Evolutionary conservation across 176 grass and related monocot species (phyloP).

Genomic region (Dendrocalamus sinicus): DNA sequence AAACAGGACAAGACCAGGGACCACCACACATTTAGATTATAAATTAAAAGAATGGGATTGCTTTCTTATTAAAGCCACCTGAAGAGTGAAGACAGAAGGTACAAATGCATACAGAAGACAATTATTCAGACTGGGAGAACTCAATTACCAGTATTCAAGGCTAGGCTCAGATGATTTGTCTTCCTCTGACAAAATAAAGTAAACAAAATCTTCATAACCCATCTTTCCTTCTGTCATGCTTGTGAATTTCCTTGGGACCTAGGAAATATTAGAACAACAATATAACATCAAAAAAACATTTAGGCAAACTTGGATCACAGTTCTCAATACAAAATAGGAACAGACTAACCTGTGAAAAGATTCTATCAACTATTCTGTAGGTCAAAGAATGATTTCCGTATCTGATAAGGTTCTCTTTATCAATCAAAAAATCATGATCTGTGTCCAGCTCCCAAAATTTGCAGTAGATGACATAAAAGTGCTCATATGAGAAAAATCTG

Average conservation of each 20-base stretch:
- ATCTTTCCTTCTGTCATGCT: constrained; percentile 95
- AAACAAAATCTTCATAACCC: constrained; percentile 99
- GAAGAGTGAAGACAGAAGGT: neutral
- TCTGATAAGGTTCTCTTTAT: constrained; percentile 99
- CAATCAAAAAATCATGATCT: constrained; percentile 99
- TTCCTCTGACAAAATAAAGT: constrained; percentile 99
- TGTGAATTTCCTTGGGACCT: constrained; percentile 94
- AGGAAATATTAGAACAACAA: constrained; percentile 32
- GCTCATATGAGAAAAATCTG: constrained; percentile 99
- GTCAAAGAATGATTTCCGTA: constrained; percentile 98
- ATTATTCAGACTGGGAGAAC: constrained; percentile 14
- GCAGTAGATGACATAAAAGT: constrained; percentile 99
- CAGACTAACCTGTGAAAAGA: constrained; percentile 89
- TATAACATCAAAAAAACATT: constrained; percentile 40
- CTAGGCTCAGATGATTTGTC: constrained; percentile 97
- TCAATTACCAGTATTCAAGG: constrained; percentile 95
- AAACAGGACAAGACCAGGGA: neutral
- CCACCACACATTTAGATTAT: constrained; percentile 4
- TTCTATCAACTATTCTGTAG: constrained; percentile 97
- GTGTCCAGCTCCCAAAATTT: constrained; percentile 99
- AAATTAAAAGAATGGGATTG: constrained; percentile 26
- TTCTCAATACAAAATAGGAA: constrained; percentile 26
- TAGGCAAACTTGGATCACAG: constrained; percentile 3
- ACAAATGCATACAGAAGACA: constrained; percentile 30
- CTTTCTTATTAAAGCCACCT: constrained; percentile 17